Evolutionary conservation across 2,329 filamentous ascomycete genomes (phyloP).

Genomic region (Pyrenophora graminea): DNA sequence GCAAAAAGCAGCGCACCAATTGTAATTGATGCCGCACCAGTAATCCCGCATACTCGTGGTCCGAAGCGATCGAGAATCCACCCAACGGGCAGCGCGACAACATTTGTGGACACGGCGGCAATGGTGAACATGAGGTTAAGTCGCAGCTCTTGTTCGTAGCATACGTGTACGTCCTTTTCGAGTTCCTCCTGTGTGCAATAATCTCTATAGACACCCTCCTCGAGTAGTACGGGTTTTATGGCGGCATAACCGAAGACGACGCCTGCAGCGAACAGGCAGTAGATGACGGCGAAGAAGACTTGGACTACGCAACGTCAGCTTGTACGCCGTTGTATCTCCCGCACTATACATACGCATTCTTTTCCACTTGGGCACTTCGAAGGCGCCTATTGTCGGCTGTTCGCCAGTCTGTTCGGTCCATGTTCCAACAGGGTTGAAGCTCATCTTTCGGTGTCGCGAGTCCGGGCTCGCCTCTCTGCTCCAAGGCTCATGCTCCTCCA

Average conservation of each 20-base stretch:
- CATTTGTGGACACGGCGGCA: constrained; percentile 85
- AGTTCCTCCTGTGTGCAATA: constrained; percentile 45
- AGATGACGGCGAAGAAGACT: constrained; percentile 68
- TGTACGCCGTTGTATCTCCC: not conserved
- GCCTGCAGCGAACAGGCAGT: constrained; percentile 75
- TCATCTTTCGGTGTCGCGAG: constrained; percentile 51
- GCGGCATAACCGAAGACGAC: constrained; percentile 50
- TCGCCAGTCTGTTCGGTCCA: constrained; percentile 50
- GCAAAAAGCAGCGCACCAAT: constrained; percentile 74
- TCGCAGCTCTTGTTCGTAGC: constrained; percentile 47
- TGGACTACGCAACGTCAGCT: constrained; percentile 59
- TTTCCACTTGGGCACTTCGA: constrained; percentile 59
- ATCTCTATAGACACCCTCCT: constrained; percentile 45
- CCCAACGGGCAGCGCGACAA: constrained; percentile 82
- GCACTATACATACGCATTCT: constrained; percentile 53
- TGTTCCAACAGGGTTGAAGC: constrained; percentile 54
- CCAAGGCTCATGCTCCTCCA: constrained; percentile 50
- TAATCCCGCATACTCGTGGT: constrained; percentile 73
- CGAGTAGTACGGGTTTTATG: constrained; percentile 47
- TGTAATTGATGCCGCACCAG: constrained; percentile 70
- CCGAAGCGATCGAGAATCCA: constrained; percentile 83
- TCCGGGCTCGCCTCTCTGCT: constrained; percentile 45
- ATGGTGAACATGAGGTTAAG: constrained; percentile 93
- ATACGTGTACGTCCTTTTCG: constrained; percentile 38
- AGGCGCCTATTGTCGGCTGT: constrained; percentile 52